phyloP scores from a whole-genome alignment of 2,329 filamentous ascomycete genomes.

The Plenodomus biglobosus region DNA sequence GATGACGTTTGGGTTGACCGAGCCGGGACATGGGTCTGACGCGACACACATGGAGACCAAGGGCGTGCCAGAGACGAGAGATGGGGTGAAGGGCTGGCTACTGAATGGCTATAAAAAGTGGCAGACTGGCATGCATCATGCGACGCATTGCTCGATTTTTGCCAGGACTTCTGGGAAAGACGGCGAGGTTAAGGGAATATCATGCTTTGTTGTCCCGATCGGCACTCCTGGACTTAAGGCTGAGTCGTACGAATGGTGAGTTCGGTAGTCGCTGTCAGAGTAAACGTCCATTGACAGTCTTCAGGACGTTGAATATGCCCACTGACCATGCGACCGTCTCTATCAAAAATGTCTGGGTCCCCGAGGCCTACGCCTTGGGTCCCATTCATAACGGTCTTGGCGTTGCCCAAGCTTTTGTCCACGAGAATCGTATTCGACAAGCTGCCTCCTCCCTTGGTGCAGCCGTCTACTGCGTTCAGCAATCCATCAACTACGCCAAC shows the following conservation, averaged over 20 bases:
- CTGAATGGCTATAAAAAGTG: constrained; percentile 65
- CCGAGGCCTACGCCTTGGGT: constrained; percentile 56
- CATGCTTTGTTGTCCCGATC: constrained; percentile 61
- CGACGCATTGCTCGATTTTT: constrained; percentile 64
- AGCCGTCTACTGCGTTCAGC: constrained; percentile 61
- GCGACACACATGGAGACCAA: constrained; percentile 63
- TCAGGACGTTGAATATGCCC: constrained; percentile 65
- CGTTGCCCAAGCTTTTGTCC: constrained; percentile 66
- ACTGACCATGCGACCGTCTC: constrained; percentile 65
- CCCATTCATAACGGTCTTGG: constrained; percentile 57
- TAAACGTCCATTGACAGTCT: constrained; percentile 3
- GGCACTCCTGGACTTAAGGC: constrained; percentile 56
- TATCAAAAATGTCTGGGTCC: constrained; percentile 60
- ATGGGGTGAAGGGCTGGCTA: constrained; percentile 53
- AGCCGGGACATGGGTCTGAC: constrained; percentile 63
- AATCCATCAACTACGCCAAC: constrained; percentile 59
- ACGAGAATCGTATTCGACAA: constrained; percentile 67
- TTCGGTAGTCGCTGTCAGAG: neutral
- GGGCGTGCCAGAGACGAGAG: constrained; percentile 49
- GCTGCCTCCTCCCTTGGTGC: constrained; percentile 62
- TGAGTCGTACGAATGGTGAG: constrained; percentile 59
- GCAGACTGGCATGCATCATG: constrained; percentile 65
- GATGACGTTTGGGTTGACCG: constrained; percentile 64
- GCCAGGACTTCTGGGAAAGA: constrained; percentile 58
- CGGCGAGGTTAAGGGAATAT: constrained; percentile 59